Evolutionary conservation across 2,329 filamentous ascomycete genomes (phyloP), one percentile per base, ranked within the genome.

Genomic region (Elsinoe batatas): DNA sequence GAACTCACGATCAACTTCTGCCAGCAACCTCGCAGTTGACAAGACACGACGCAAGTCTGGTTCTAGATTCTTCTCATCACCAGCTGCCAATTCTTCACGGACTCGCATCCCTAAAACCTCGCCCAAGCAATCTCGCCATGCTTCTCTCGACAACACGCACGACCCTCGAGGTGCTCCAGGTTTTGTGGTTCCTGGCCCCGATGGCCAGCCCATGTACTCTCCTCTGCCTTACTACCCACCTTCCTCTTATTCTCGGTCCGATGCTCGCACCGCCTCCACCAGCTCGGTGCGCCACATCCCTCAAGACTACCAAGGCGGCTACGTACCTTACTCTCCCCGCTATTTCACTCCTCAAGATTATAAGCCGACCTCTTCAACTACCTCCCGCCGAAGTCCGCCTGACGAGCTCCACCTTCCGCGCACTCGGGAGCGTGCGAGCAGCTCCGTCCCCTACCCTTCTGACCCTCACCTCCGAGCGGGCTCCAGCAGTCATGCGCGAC

Each of bases 131-230:
- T 60, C 65, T 64, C 63, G 49, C 56, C 32, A 61, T 8, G 54
- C 59, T 13, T 49, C 60, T 1, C 56, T 61, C 47, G 61, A 63
- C 43, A 44, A 60, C 11, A 46, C 57, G 5, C 44, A 36, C 17
- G 58, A 55, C 11, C 36, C 60, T 20, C 53, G 63, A 37, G 64
- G 62, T 18, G 62, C 72, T 12, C 72, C 75, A 35, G 74, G 76
- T 61, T 73, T 76, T 64, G 61, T 78, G 61, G 64, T 79, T 18
- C 68, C 71, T 57, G 72, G 75, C 13, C 69, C 74, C 36, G 75
- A 78, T 62, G 74, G 76, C 53, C 67, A 71, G 56, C 68, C 72
- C 2, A 67, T 72, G 7, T 78, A 76, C 58, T 64, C 72, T 5
- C 65, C 65, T 1, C 47, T 67, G n/a, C 57, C 58, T 10, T 64